phyloP scores from a whole-genome alignment of 345 rosid genomes.

The Salix caprea region DNA sequence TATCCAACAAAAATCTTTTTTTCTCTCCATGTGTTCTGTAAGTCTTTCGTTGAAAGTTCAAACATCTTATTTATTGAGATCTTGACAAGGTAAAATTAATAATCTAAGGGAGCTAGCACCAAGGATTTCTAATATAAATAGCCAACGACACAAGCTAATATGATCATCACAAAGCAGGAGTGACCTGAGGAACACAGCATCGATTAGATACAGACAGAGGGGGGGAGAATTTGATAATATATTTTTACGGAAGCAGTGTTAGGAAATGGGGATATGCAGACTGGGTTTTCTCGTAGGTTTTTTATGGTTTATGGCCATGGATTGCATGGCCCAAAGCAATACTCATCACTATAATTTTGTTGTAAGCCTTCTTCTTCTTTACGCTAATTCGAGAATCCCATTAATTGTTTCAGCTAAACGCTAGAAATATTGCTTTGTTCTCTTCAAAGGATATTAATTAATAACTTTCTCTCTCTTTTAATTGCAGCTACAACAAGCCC shows the following conservation, averaged over 20 bases:
- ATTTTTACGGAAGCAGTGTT: not conserved
- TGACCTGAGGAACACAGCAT: not conserved
- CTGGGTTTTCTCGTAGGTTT: not conserved
- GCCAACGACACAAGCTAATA: not conserved
- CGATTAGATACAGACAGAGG: no score
- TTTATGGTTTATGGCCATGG: not conserved
- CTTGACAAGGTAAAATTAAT: no score
- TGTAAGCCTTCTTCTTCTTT: not conserved
- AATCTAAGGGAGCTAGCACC: no score
- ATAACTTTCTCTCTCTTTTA: not conserved
- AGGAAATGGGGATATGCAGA: not conserved
- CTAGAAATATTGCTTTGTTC: no score
- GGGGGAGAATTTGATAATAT: not conserved
- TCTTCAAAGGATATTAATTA: no score
- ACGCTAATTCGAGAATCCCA: no score
- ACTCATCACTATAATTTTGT: conserved; percentile 12
- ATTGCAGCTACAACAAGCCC: conserved; percentile 27
- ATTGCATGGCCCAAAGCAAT: not conserved
- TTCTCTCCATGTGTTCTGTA: no score
- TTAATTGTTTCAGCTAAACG: not conserved
- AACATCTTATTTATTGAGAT: no score
- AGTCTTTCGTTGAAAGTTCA: no score
- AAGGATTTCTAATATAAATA: not conserved
- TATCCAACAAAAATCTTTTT: no score
- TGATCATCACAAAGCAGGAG: not conserved